phyloP scores from a whole-genome alignment of 2,329 filamentous ascomycete species.

The Fusarium pilosicola region DNA sequence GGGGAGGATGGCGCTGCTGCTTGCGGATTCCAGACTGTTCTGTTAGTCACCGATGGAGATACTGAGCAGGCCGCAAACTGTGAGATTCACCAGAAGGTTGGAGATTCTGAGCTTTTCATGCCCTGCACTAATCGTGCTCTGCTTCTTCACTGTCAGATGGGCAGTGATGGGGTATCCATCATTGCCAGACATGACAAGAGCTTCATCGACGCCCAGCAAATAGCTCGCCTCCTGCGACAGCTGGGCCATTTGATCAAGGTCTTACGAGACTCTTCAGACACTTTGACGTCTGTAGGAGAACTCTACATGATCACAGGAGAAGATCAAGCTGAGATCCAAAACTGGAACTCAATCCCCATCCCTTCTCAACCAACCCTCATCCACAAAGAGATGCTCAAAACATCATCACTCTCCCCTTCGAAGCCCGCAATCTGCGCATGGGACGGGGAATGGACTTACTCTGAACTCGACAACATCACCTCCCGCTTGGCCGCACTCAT shows the following conservation, averaged over 20 bases:
- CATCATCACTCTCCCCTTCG: not conserved
- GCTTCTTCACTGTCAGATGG: not conserved
- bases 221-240: not conserved
- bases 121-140: conserved; percentile 16
- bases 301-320: not conserved
- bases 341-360: not conserved
- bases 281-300: no score
- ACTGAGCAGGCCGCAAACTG: not conserved
- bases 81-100: not conserved
- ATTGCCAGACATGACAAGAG: not conserved
- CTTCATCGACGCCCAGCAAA: conserved; percentile 1
- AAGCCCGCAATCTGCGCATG: not conserved
- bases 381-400: conserved; percentile 6
- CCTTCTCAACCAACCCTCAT: not conserved
- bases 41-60: not conserved
- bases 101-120: not conserved
- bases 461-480: not conserved
- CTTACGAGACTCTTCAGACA: not conserved
- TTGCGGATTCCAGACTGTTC: conserved; percentile 14
- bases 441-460: conserved; percentile 4
- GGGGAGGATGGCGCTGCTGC: conserved; percentile 10
- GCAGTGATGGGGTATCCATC: not conserved
- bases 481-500: not conserved
- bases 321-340: conserved; percentile 6
- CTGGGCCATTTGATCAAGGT: not conserved